Evolutionary conservation across 306 rosid species (phyloP), one percentile per base, ranked within the genome.

Genomic region (Prunus armeniaca): DNA sequence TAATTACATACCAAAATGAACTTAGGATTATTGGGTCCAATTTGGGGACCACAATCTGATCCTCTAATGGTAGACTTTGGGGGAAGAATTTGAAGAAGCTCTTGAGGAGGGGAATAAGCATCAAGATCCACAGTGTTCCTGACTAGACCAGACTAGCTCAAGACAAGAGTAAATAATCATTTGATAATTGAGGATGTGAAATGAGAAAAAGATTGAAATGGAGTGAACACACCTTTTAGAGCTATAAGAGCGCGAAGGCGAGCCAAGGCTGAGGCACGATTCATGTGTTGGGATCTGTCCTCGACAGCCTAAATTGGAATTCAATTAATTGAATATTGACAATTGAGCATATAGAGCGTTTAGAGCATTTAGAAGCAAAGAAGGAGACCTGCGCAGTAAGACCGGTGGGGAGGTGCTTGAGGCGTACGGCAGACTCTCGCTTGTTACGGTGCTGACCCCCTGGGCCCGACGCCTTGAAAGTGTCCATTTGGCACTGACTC

Each of bases 391-490:
- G 96, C 9, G 96, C 91, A 38, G 85, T 72, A 60, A 95, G 81
- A 7, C 96, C 97, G 32, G 97, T 89, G 55, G 98, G 98, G 34
- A 88, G 71, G 84, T 95, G 98, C 78, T 89, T 90, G 69, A 95
- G 84, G 24, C 98, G 90, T n/a, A 95, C 97, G 3, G 97, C 87
- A 18, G 96, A 78, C 58, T 95, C 98, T 15, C 96, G 89, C 87
- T 92, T 92, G 88, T 95, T 95, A 45, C 98, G 97, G 81, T 95
- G 97, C 75, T 95, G 98, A 25, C 98, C 98, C 3, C 98, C 98
- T 0, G 98, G 92, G 25, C 97, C 98, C 0, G 97, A 89, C 5
- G 96, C 13, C 81, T 85, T 95, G 82, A 90, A 95, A 18, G 96
- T 92, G 8, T 56, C 89, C 92, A 90, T 76, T 63, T 95, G 91